Evolutionary conservation across 805 yeast genomes (phyloP).

Genomic region (Grigorovia humatica): DNA sequence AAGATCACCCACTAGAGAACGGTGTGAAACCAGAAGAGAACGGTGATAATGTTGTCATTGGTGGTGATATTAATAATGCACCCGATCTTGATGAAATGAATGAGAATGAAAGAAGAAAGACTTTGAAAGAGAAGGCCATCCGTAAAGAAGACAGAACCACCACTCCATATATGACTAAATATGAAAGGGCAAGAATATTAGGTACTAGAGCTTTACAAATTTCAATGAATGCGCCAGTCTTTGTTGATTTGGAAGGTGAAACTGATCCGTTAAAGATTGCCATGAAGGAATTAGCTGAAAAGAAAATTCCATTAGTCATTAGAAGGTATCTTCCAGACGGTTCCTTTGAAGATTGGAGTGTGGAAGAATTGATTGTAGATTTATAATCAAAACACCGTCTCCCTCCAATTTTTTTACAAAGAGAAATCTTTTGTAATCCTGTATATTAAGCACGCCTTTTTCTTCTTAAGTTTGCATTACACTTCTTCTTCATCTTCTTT

Average conservation of each 20-base stretch:
- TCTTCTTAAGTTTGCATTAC: not conserved
- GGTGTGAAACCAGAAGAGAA: slow-evolving; percentile 1
- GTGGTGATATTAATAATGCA: slow-evolving; percentile 47
- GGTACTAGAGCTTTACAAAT: slow-evolving; percentile 97
- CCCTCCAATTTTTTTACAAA: no score
- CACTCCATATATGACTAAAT: slow-evolving; percentile 98
- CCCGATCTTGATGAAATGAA: slow-evolving; percentile 51
- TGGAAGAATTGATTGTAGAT: slow-evolving; percentile 92
- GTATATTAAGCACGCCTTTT: not conserved
- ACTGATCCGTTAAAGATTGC: slow-evolving; percentile 98
- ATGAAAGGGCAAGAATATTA: slow-evolving; percentile 93
- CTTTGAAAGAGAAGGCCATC: slow-evolving; percentile 73
- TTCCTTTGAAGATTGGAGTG: slow-evolving; percentile 96
- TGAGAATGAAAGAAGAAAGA: slow-evolving; percentile 40
- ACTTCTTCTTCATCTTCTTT: not conserved
- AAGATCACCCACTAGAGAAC: slow-evolving; percentile 25
- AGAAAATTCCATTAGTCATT: slow-evolving; percentile 88
- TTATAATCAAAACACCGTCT: slow-evolving; percentile 34
- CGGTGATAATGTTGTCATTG: slow-evolving; percentile 1
- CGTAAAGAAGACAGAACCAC: slow-evolving; percentile 84
- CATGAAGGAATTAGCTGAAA: slow-evolving; percentile 89
- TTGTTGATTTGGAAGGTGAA: slow-evolving; percentile 97
- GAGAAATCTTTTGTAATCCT: not conserved
- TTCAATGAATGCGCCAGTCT: slow-evolving; percentile 95
- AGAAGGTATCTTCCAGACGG: slow-evolving; percentile 97